Evolutionary conservation across 129 eudicot genomes (phyloP), one percentile per base, ranked within the genome.

Genomic region (Logfia minima): DNA sequence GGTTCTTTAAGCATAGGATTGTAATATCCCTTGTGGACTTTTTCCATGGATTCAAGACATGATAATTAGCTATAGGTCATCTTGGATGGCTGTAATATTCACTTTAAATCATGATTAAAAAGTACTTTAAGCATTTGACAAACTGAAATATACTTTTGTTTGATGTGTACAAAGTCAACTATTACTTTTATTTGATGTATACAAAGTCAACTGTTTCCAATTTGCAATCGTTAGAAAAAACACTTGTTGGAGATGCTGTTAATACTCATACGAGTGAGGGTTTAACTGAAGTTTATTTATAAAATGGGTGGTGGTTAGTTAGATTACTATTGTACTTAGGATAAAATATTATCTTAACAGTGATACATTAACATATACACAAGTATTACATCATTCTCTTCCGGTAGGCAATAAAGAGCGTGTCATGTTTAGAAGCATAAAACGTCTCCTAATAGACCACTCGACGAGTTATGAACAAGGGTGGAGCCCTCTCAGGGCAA

Each of bases 141-240:
- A 24, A 51, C 52, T 23, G 32, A 23, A 1, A 28, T 17, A 3
- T 31, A 72, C 18, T 52, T 32, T n/a, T 64, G 11, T 71, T 45
- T 14, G 45, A 34, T 52, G 18, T 74, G 22, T 14, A 66, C 32
- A 55, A 66, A 74, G 68, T 80, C 62, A 52, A 65, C 16, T 65
- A n/a, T n/a, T n/a, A n/a, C n/a, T n/a, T n/a, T 1, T 64, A 6
- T 71, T 45, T 14, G 45, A 34, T 52, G 18, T 74, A 17, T 14
- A 66, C 32, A 55, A 66, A 74, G 68, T 80, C 62, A 52, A 65
- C 16, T 65, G 28, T 74, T 17, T 73, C 29, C 48, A 72, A 56
- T 7, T 65, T 41, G 48, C 48, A 41, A 10, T 41, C 10, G 48
- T 41, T 8, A 26, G 2, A 26, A 2, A 26, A 24, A 1, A 1